Conservation (phyloP, 176 grass and related monocot genomes). For the Oryza glumipatula region DNA sequence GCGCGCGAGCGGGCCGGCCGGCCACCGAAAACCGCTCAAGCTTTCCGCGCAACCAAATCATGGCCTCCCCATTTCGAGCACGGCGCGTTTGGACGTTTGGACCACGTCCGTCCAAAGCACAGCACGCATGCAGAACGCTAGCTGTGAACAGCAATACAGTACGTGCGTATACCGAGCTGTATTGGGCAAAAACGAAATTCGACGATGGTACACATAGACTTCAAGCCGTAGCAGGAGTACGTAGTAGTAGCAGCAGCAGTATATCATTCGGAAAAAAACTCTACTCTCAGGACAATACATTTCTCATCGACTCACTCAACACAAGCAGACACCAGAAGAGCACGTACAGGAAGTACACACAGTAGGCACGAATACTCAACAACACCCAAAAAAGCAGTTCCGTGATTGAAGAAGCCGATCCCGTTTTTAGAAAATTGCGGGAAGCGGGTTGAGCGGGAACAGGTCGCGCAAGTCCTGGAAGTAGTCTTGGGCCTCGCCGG, state of each 20-base stretch:
- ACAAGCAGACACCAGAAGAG: not conserved
- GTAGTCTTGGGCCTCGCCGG: conserved; percentile 51
- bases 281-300: conserved; percentile 35
- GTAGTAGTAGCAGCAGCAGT: not conserved
- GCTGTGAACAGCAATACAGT: not conserved
- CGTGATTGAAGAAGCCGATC: not conserved
- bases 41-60: conserved; percentile 47
- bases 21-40: conserved; percentile 14
- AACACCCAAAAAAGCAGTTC: conserved; percentile 3
- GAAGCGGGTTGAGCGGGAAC: conserved; percentile 81
- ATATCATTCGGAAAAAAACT: conserved; percentile 41
- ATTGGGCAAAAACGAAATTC: not conserved
- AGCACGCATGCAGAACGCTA: conserved; percentile 22
- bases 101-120: conserved; percentile 17
- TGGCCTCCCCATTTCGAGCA: conserved; percentile 43
- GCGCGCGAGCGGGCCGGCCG: not conserved
- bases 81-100: conserved; percentile 20
- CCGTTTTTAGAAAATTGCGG: conserved; percentile 75
- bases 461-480: conserved; percentile 94
- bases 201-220: not conserved
- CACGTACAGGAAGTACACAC: not conserved
- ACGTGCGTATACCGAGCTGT: not conserved
- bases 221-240: not conserved
- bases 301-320: conserved; percentile 34
- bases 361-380: conserved; percentile 6